Evolutionary conservation across 371 early-diverging fungal species (phyloP).

Genomic region (Parasitella parasitica): DNA sequence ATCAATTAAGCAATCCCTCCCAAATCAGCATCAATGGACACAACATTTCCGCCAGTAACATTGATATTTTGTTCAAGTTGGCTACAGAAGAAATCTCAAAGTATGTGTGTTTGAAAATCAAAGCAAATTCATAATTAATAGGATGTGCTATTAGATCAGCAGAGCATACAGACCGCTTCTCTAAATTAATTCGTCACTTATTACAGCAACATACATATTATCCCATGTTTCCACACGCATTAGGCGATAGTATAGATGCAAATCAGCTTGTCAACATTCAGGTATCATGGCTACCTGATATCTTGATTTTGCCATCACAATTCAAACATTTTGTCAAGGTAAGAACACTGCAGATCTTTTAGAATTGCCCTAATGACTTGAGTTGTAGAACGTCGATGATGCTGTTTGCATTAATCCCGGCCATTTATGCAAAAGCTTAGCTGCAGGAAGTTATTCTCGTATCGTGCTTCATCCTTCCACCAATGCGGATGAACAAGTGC

Average conservation of each 20-base stretch:
- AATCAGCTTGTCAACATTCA: slow-evolving; percentile 48
- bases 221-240: slow-evolving; percentile 75
- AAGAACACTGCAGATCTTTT: background rate
- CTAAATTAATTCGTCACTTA: slow-evolving; percentile 66
- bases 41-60: slow-evolving; percentile 67
- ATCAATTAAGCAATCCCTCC: slow-evolving; percentile 80
- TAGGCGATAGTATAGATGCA: slow-evolving; percentile 60
- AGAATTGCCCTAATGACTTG: background rate
- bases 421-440: slow-evolving; percentile 55
- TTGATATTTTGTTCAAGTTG: slow-evolving; percentile 71
- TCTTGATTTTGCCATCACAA: slow-evolving; percentile 75
- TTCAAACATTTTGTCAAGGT: slow-evolving; percentile 66
- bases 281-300: slow-evolving; percentile 67
- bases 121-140: no score
- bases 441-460: slow-evolving; percentile 76
- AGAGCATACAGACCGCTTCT: slow-evolving; percentile 57
- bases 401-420: slow-evolving; percentile 84
- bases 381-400: slow-evolving; percentile 51
- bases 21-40: slow-evolving; percentile 81
- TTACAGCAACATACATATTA: slow-evolving; percentile 83
- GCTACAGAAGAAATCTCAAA: slow-evolving; percentile 64
- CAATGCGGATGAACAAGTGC: slow-evolving; percentile 37
- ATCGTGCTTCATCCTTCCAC: slow-evolving; percentile 64
- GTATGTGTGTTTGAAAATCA: slow-evolving; percentile 21
- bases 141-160: background rate